Conservation (phyloP, 106 monocot genomes). For the Apostasia shenzhenica region DNA sequence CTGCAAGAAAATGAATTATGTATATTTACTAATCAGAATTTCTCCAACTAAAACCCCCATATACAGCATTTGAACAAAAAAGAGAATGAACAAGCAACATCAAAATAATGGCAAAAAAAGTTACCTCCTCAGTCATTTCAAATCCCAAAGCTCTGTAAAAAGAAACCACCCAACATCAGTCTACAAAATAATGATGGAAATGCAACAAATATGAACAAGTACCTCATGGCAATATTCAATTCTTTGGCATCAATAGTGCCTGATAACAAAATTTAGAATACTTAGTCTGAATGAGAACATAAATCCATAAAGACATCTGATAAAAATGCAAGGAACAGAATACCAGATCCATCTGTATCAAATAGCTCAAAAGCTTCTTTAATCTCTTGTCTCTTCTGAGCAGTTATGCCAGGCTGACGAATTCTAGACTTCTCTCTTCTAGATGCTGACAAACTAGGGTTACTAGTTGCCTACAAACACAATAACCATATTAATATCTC, state of each 20-base stretch:
- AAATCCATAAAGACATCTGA: not conserved
- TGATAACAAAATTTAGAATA: slow-evolving; percentile 15
- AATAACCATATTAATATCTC: not conserved
- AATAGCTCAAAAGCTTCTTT: slow-evolving; percentile 95
- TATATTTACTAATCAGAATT: not conserved
- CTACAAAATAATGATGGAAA: not conserved
- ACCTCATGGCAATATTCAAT: slow-evolving; percentile 97
- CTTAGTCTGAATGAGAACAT: not conserved
- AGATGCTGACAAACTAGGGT: slow-evolving; percentile 13
- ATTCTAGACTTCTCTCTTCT: slow-evolving; percentile 51
- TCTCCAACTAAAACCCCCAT: not conserved
- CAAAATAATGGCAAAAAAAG: not conserved
- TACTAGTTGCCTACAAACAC: slow-evolving; percentile 14
- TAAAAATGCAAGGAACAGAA: slow-evolving; percentile 8
- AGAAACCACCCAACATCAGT: slow-evolving; percentile 1
- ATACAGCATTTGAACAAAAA: not conserved
- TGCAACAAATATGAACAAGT: slow-evolving; percentile 10
- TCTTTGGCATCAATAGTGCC: slow-evolving; percentile 95
- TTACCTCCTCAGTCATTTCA: slow-evolving; percentile 91
- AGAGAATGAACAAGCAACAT: not conserved
- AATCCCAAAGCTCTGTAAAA: slow-evolving; percentile 87
- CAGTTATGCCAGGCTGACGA: slow-evolving; percentile 41
- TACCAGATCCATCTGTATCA: slow-evolving; percentile 97
- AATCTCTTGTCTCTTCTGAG: slow-evolving; percentile 82
- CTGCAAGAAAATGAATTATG: slow-evolving; percentile 27